Evolutionary conservation across 1,284 basidiomycete genomes (phyloP).

Genomic region (Moniliophthora roreri): DNA sequence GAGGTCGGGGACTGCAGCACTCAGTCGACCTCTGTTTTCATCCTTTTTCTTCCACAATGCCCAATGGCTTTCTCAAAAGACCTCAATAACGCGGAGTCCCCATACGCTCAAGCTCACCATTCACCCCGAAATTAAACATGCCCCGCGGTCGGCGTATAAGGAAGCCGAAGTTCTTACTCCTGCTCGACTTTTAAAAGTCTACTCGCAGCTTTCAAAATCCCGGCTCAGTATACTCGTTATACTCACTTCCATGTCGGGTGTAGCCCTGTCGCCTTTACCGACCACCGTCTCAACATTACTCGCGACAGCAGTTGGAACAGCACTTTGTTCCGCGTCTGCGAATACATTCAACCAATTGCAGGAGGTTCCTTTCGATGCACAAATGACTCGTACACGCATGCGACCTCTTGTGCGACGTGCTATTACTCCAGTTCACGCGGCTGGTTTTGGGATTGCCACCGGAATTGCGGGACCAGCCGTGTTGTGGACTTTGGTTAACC

Average conservation of each 20-base stretch:
- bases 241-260: slow-evolving; percentile 89
- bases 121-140: slow-evolving; percentile 15
- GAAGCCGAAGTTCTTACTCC: slow-evolving; percentile 41
- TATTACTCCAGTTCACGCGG: slow-evolving; percentile 84
- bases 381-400: slow-evolving; percentile 90
- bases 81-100: slow-evolving; percentile 15
- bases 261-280: slow-evolving; percentile 89
- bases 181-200: slow-evolving; percentile 61
- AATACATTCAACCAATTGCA: slow-evolving; percentile 96
- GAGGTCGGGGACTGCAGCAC: background rate
- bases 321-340: slow-evolving; percentile 90
- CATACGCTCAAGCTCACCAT: slow-evolving; percentile 12
- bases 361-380: slow-evolving; percentile 95
- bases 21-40: slow-evolving; percentile 34
- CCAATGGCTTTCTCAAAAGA: slow-evolving; percentile 34
- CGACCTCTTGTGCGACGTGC: slow-evolving; percentile 87
- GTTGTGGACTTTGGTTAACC: slow-evolving; percentile 86
- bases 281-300: slow-evolving; percentile 82
- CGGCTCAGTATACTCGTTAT: slow-evolving; percentile 88
- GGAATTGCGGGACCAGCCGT: slow-evolving; percentile 79
- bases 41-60: slow-evolving; percentile 64
- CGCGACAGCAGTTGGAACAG: slow-evolving; percentile 87
- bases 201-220: slow-evolving; percentile 86
- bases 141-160: slow-evolving; percentile 29
- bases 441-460: slow-evolving; percentile 74